Evolutionary conservation across 345 rosid species (phyloP).

Genomic region (Ceriops decandra): DNA sequence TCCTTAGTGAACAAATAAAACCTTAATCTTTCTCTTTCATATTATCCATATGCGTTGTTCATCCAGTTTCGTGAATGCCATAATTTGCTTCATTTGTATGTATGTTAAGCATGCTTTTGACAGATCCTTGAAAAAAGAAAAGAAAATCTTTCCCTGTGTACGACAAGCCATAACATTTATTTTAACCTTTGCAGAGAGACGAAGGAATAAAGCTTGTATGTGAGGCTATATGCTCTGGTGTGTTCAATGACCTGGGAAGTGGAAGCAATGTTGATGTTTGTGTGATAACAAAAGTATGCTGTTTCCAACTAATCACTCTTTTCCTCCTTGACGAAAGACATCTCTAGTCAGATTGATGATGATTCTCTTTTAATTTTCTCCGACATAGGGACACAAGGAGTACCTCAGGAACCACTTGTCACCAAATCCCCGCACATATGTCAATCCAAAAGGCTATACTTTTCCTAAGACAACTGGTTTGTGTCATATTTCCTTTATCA

Average conservation of each 20-base stretch:
- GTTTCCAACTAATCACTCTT: slow-evolving; percentile 1
- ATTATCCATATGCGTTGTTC: neutral
- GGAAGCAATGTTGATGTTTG: slow-evolving; percentile 92
- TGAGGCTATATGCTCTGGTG: slow-evolving; percentile 69
- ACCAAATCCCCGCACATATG: slow-evolving; percentile 75
- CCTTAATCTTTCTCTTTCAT: neutral
- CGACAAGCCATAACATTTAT: neutral
- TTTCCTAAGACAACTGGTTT: slow-evolving; percentile 70
- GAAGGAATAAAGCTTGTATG: slow-evolving; percentile 69
- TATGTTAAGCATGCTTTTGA: neutral
- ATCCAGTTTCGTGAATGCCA: neutral
- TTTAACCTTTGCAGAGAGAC: slow-evolving; percentile 44
- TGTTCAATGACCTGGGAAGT: slow-evolving; percentile 58
- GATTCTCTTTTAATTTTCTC: slow-evolving; percentile 11
- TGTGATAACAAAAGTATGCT: slow-evolving; percentile 71
- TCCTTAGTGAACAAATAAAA: slow-evolving; percentile 9
- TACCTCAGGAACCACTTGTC: slow-evolving; percentile 71
- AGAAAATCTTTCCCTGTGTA: neutral
- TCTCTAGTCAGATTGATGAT: slow-evolving; percentile 7
- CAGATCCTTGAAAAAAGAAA: neutral
- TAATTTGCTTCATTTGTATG: neutral
- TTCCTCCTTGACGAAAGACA: slow-evolving; percentile 1
- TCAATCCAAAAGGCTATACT: slow-evolving; percentile 49
- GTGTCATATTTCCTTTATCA: slow-evolving; percentile 1
- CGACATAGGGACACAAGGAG: slow-evolving; percentile 62